These are phyloP conservation scores for Scorias spongiosa DNA, from an alignment of 2,329 filamentous ascomycete genomes.

Conservation along the genomic window DNA sequence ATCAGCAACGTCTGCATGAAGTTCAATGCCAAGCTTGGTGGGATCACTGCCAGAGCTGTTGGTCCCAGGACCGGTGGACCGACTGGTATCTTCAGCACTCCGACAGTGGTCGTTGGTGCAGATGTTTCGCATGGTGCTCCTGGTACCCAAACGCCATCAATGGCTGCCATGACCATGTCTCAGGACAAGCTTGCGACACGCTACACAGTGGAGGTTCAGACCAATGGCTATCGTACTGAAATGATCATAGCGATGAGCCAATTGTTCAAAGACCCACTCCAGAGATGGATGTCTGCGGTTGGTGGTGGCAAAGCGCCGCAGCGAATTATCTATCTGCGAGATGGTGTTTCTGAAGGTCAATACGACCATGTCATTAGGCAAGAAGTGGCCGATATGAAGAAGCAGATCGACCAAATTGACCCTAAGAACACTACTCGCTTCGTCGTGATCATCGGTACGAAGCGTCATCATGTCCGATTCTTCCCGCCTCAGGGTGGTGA, in stretches of 20 bases:
- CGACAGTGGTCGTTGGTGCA: constrained; percentile 75
- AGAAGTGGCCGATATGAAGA: constrained; percentile 62
- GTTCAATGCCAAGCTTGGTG: constrained; percentile 88
- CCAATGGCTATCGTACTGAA: constrained; percentile 70
- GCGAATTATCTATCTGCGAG: constrained; percentile 84
- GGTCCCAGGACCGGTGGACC: constrained; percentile 19
- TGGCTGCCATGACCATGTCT: constrained; percentile 76
- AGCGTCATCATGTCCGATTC: constrained; percentile 87
- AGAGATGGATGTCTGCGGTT: constrained; percentile 45
- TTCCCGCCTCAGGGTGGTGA: constrained; percentile 60
- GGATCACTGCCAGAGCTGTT: constrained; percentile 47
- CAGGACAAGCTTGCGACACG: constrained; percentile 55
- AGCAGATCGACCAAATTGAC: constrained; percentile 20
- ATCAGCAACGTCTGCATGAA: constrained; percentile 93
- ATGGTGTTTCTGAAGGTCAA: constrained; percentile 80
- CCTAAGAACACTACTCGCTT: constrained; percentile 44
- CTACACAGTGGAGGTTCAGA: constrained; percentile 66
- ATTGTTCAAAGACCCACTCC: constrained; percentile 45
- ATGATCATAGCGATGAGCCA: constrained; percentile 59
- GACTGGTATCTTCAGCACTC: constrained; percentile 23
- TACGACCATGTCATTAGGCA: constrained; percentile 63
- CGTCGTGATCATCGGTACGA: constrained; percentile 76
- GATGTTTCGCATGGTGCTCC: constrained; percentile 78
- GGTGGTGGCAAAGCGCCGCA: constrained; percentile 42
- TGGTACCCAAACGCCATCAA: constrained; percentile 51